Conservation (phyloP, 2,329 filamentous ascomycete species). For the Pyricularia grisea region DNA sequence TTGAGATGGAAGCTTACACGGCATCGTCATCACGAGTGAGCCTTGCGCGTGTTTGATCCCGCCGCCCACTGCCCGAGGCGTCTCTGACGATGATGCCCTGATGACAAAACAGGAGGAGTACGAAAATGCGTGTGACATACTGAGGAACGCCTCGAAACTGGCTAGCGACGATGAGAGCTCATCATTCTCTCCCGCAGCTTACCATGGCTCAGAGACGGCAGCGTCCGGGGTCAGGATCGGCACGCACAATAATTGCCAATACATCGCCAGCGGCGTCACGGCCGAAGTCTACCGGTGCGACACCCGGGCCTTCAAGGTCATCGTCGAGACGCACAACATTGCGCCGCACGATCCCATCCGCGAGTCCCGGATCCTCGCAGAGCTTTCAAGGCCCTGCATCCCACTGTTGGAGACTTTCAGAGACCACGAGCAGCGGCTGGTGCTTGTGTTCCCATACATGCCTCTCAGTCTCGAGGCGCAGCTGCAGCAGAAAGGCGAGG, state of each 20-base stretch:
- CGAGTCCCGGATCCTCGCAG: constrained; percentile 65
- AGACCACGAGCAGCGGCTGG: constrained; percentile 59
- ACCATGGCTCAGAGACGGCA: not conserved
- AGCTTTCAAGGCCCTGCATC: constrained; percentile 49
- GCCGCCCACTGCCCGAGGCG: not conserved
- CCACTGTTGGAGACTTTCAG: constrained; percentile 65
- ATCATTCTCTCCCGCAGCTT: not conserved
- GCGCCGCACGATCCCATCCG: constrained; percentile 76
- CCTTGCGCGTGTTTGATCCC: constrained; percentile 11
- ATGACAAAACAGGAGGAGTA: constrained; percentile 44
- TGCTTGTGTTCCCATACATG: constrained; percentile 81
- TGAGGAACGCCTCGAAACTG: constrained; percentile 1
- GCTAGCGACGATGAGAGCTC: not conserved
- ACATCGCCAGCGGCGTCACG: constrained; percentile 61
- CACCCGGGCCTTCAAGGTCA: constrained; percentile 68
- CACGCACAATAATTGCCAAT: constrained; percentile 40
- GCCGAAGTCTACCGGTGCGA: constrained; percentile 71
- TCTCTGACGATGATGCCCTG: not conserved
- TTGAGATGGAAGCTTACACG: constrained; percentile 57
- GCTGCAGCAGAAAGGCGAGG: constrained; percentile 33
- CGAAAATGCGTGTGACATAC: constrained; percentile 29
- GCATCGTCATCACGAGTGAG: constrained; percentile 48
- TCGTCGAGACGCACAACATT: constrained; percentile 60
- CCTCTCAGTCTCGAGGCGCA: constrained; percentile 62
- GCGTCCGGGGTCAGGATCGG: constrained; percentile 39